Conservation (phyloP, 176 grass and related monocot species). For the Oryza meyeriana region DNA sequence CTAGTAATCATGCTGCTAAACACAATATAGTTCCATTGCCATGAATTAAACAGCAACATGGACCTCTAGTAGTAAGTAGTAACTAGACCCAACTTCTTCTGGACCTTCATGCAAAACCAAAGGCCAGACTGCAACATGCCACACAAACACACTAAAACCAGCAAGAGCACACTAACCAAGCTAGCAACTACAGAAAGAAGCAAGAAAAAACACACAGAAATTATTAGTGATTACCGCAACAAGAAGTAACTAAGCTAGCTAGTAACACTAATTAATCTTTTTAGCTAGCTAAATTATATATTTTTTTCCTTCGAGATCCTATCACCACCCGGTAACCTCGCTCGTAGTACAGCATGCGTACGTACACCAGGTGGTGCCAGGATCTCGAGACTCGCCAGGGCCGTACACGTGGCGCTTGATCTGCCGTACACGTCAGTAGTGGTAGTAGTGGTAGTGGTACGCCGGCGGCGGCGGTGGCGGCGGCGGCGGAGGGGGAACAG, state of each 20-base stretch:
- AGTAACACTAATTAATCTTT: conserved; percentile 3
- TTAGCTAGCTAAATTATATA: not conserved
- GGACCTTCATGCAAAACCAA: conserved; percentile 47
- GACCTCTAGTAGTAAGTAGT: not conserved
- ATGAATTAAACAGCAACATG: not conserved
- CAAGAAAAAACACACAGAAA: not conserved
- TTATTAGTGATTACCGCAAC: not conserved
- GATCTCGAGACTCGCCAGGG: conserved; percentile 48
- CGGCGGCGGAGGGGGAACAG: not conserved
- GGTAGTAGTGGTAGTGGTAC: conserved; percentile 39
- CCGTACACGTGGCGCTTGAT: not conserved
- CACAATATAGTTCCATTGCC: not conserved
- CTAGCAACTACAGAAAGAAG: not conserved
- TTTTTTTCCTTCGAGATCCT: conserved; percentile 59
- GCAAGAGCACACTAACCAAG: not conserved
- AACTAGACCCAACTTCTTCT: not conserved
- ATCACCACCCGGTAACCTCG: conserved; percentile 63
- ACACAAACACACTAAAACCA: not conserved
- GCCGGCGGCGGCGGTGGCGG: not conserved
- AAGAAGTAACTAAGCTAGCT: not conserved
- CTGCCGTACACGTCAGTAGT: conserved; percentile 12
- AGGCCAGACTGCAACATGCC: conserved; percentile 14
- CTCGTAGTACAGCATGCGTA: not conserved
- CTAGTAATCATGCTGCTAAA: not conserved
- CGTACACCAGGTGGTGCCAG: conserved; percentile 66